Base-by-base conservation (phyloP, 2,329 filamentous ascomycete genomes). In the Cladosporium sphaerospermum region DNA sequence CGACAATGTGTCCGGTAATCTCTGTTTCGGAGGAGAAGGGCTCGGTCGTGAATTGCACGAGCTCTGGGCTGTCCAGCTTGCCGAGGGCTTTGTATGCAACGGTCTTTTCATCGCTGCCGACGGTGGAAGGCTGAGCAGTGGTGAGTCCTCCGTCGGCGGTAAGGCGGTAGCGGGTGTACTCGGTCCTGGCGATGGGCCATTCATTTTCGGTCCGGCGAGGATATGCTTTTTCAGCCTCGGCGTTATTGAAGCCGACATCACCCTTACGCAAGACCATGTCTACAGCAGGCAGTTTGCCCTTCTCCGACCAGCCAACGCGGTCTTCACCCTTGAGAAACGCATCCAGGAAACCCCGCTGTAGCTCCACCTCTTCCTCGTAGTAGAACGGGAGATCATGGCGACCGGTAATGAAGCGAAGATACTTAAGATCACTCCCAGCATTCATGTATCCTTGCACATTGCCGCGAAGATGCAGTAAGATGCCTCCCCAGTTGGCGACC, bases 381-480 rank as follows among this genome's bases (percentile, higher is more conserved):
- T 87, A 89, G 64, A 88, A 88, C 0, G 85, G 85, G 1, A 88
- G 72, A 60, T 88, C 85, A 57, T 89, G 85, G 0, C 85, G 76
- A 2, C 85, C 85, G 0, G 79, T 83, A 62, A 88, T 84, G 64
- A 87, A 81, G 6, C 84, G 78, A 0, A 88, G 73, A 58, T 84
- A 89, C 65, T 88, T 88, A 56, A 82, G 72, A 54, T 81, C 73
- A 0, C 84, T 87, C 0, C 83, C 82, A 0, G 84, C 84, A 45
- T 82, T 75, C 1, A 71, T 70, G 53, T 78, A 88, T 0, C 84
- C 85, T 60, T 85, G 76, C 7, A 88, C 75, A 58, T 88, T 88
- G 2, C 85, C 85, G 7, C 84, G 75, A 4, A 88, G 73, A 59
- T 88, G 85, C 1, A 88, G 74, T 3, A 84, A 66, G 45, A 88